Base-by-base conservation (phyloP, 2,329 filamentous ascomycete species). In the Pseudogymnoascus sp. region DNA sequence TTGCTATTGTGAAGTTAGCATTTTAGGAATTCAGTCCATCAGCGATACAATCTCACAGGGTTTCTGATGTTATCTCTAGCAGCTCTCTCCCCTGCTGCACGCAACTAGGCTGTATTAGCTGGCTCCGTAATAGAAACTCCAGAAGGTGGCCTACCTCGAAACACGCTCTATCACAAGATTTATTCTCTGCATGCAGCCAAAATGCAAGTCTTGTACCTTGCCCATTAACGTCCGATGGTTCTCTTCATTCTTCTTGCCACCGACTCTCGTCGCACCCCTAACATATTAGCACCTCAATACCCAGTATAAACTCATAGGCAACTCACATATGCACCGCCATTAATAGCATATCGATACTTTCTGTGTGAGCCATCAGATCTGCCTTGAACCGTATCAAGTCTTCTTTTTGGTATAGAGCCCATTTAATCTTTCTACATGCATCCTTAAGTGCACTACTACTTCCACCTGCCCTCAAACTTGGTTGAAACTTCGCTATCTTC, bases 401-500 rank as follows among this genome's bases (percentile, higher is more conserved):
- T 6, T 72, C 67, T 37, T 67, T 69, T 60, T 65, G 67, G 58
- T 69, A 70, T 15, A 69, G 12, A 2, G 67, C 66, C 69, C 70
- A 72, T 60, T 65, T 61, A 71, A 71, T 65, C 52, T 70, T 72
- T 36, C 45, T 66, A 61, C 67, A 70, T 4, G 62, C 60, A 65
- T 64, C 65, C 42, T 65, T 71, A 1, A 65, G 39, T 18, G 31
- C 36, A 15, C 60, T 45, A 12, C 60, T 63, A 13, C 62, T 61
- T 1, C 64, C 61, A 12, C 48, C 33, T 6, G 65, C 42, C 13
- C 35, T 61, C 15, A 55, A 60, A 29, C 60, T 60, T 8, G 60
- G 69, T 60, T 74, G 69, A 40, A 71, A 71, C 37, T 69, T 70
- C 60, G 67, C 29, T 2, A 70, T 63, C 18, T 67, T 70, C 45